Percentiles rank a stretch among this genome's conserved stretches.
These are phyloP conservation scores for Trichoderma erinaceum DNA, from an alignment of 495 filamentous ascomycete genomes.

Conservation along the genomic window DNA sequence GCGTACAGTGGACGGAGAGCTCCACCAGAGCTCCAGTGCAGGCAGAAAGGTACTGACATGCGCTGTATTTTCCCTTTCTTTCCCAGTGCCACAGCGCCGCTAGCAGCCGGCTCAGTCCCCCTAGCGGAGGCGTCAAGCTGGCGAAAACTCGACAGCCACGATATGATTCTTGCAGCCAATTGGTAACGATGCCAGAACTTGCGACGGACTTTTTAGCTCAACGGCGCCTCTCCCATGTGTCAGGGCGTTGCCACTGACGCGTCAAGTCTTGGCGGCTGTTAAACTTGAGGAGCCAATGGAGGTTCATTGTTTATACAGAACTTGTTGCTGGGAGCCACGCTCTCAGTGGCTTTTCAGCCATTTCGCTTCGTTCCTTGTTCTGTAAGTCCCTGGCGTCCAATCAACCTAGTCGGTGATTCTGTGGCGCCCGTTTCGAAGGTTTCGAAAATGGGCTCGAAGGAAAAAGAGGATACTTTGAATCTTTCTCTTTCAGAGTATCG, in stretches of 20 bases:
- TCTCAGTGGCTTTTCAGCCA: no score
- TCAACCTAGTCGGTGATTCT: not conserved
- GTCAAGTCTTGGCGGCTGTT: no score
- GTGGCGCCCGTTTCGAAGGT: not conserved
- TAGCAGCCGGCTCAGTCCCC: not conserved
- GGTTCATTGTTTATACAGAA: no score
- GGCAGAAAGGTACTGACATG: not conserved
- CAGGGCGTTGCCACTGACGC: no score
- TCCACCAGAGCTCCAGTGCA: not conserved
- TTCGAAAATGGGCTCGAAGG: not conserved
- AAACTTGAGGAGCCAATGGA: no score
- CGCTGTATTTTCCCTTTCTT: slow-evolving; percentile 1
- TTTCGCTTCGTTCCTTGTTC: no score
- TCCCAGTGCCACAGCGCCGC: slow-evolving; percentile 1
- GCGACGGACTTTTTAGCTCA: no score
- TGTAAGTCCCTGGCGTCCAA: not conserved
- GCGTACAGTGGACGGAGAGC: not conserved
- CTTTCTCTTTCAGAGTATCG: not conserved
- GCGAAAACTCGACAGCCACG: not conserved
- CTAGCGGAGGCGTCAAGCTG: not conserved
- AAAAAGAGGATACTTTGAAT: no score
- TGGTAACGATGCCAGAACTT: no score
- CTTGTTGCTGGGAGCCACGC: no score
- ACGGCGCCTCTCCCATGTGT: no score
- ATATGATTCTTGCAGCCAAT: not conserved